Conservation (phyloP, 768 basidiomycete species). For the Clitopilus hobsonii region DNA sequence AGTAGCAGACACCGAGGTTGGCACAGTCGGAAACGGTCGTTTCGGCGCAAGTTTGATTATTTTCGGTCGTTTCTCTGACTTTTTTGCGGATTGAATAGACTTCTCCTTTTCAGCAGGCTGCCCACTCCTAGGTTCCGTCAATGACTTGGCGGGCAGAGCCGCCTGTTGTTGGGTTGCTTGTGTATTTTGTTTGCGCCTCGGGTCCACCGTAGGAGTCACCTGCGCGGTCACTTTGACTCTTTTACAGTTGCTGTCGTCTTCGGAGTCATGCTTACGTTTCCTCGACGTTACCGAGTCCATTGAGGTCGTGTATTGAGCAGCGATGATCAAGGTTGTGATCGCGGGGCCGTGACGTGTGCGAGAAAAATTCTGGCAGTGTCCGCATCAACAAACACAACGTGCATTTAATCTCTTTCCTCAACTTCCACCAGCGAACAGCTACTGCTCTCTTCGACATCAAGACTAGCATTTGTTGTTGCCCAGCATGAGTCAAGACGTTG, state of each 20-base stretch:
- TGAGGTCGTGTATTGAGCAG: slow-evolving; percentile 1
- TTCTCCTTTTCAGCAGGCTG: background rate
- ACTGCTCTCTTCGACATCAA: slow-evolving; percentile 23
- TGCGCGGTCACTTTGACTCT: slow-evolving; percentile 24
- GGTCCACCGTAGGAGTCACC: background rate
- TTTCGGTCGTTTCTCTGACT: slow-evolving; percentile 16
- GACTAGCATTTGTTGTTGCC: slow-evolving; percentile 28
- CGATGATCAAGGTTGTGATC: slow-evolving; percentile 5
- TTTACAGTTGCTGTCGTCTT: slow-evolving; percentile 19
- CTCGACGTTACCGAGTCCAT: slow-evolving; percentile 16
- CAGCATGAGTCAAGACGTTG: slow-evolving; percentile 78
- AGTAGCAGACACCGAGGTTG: slow-evolving; percentile 70
- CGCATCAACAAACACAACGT: slow-evolving; percentile 19
- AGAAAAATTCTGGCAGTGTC: slow-evolving; percentile 12
- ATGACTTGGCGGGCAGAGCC: too few species aligned
- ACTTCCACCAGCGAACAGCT: slow-evolving; percentile 14
- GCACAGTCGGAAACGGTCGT: slow-evolving; percentile 73
- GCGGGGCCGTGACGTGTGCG: slow-evolving; percentile 7
- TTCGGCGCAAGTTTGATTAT: slow-evolving; percentile 69
- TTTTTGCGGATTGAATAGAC: slow-evolving; percentile 4
- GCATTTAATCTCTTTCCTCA: slow-evolving; percentile 20
- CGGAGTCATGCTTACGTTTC: slow-evolving; percentile 35
- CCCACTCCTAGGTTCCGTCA: too few species aligned
- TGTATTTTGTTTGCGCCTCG: background rate
- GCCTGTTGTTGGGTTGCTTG: too few species aligned